phyloP scores from a whole-genome alignment of 768 basidiomycete genomes.

The Grammothele lineata region DNA sequence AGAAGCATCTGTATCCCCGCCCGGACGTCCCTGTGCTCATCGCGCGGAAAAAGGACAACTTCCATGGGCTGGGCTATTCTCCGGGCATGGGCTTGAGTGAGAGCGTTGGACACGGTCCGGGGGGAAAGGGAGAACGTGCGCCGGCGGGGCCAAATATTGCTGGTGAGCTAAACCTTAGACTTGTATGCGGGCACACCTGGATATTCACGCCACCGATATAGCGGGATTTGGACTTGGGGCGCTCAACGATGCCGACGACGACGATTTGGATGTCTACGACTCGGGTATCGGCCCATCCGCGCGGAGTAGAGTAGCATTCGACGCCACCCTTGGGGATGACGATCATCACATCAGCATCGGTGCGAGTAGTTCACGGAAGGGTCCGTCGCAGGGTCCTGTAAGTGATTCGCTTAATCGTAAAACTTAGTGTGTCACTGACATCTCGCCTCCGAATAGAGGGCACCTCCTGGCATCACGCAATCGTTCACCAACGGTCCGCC shows the following conservation, averaged over 20 bases:
- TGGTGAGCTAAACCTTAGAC: constrained; percentile 32
- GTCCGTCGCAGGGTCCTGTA: constrained; percentile 5
- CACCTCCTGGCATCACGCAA: constrained; percentile 20
- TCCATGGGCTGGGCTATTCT: constrained; percentile 79
- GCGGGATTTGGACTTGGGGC: constrained; percentile 89
- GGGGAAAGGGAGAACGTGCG: constrained; percentile 30
- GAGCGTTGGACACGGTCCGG: constrained; percentile 36
- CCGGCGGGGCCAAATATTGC: constrained; percentile 52
- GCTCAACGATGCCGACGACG: constrained; percentile 91
- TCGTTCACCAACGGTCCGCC: constrained; percentile 73
- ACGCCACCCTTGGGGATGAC: constrained; percentile 58
- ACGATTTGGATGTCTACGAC: constrained; percentile 86
- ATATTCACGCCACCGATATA: constrained; percentile 20
- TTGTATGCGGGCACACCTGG: background rate
- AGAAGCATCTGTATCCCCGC: constrained; percentile 83
- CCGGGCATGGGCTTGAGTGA: constrained; percentile 61
- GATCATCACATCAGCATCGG: constrained; percentile 51
- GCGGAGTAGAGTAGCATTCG: constrained; percentile 58
- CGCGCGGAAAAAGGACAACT: constrained; percentile 68
- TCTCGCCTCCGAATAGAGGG: constrained; percentile 11
- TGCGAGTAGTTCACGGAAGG: constrained; percentile 10
- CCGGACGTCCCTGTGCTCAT: constrained; percentile 66
- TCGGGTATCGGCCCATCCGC: constrained; percentile 25
- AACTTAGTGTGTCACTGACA: too few relatives aligned
- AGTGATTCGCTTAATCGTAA: too few relatives aligned